These are phyloP conservation scores for Podospora tetraspora DNA, from an alignment of 495 filamentous ascomycete species.

Conservation along the genomic window DNA sequence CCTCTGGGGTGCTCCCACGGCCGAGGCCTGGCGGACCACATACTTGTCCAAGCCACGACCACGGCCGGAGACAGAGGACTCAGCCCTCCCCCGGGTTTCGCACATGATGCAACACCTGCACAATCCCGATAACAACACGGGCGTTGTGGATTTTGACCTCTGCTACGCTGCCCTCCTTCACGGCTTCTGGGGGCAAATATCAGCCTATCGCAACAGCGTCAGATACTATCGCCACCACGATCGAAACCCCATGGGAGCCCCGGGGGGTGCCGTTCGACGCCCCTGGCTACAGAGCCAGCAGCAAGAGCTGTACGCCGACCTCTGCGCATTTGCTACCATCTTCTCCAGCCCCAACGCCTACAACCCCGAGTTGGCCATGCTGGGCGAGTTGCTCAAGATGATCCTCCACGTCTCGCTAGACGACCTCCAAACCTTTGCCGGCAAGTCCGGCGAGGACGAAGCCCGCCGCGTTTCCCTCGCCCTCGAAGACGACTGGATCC, in stretches of 20 bases:
- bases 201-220: slow-evolving; percentile 48
- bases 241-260: background rate
- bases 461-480: slow-evolving; percentile 42
- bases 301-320: slow-evolving; percentile 19
- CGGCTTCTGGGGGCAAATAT: slow-evolving; percentile 48
- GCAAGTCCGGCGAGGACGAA: slow-evolving; percentile 52
- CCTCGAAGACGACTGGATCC: slow-evolving; percentile 45
- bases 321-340: slow-evolving; percentile 14
- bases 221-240: slow-evolving; percentile 15
- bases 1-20: slow-evolving; percentile 49
- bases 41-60: slow-evolving; percentile 27
- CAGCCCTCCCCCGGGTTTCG: slow-evolving; percentile 13
- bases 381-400: slow-evolving; percentile 47
- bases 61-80: background rate
- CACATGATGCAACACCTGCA: slow-evolving; percentile 20
- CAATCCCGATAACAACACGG: slow-evolving; percentile 26
- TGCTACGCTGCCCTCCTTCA: slow-evolving; percentile 45
- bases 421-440: slow-evolving; percentile 55
- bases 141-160: slow-evolving; percentile 42
- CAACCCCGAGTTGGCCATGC: slow-evolving; percentile 22
- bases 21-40: slow-evolving; percentile 45
- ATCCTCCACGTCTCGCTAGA: slow-evolving; percentile 52
- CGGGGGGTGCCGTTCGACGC: slow-evolving; percentile 10
- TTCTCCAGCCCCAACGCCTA: slow-evolving; percentile 1
- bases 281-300: slow-evolving; percentile 14